phyloP scores from a whole-genome alignment of 2,329 filamentous ascomycete genomes.

The Madurella fahalii region DNA sequence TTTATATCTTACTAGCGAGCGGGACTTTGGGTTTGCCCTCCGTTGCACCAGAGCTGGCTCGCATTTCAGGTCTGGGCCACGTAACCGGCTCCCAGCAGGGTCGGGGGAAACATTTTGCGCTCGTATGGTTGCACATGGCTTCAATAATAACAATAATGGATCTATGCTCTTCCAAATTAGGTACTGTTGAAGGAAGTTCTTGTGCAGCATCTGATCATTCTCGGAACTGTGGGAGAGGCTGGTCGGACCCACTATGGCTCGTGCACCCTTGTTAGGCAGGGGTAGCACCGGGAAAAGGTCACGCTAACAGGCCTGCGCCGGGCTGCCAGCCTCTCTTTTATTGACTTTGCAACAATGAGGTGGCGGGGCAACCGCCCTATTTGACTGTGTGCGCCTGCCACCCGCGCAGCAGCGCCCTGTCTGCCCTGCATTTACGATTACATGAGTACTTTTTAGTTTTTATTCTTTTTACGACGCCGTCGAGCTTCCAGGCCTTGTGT shows the following conservation, averaged over 20 bases:
- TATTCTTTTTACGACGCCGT: background rate
- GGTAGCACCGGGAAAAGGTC: conserved; percentile 2
- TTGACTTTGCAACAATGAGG: conserved; percentile 25
- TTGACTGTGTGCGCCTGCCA: conserved; percentile 18
- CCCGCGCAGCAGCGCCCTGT: conserved; percentile 1
- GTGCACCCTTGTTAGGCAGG: conserved; percentile 14
- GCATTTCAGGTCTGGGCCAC: too few relatives aligned
- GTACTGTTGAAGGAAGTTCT: too few relatives aligned
- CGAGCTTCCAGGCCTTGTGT: background rate
- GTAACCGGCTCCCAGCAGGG: too few relatives aligned
- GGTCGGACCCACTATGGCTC: conserved; percentile 10
- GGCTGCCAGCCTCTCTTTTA: conserved; percentile 28
- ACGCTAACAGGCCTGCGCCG: conserved; percentile 4
- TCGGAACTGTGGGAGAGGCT: conserved; percentile 3
- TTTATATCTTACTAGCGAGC: background rate
- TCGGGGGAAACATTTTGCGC: too few relatives aligned
- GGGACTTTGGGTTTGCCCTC: background rate
- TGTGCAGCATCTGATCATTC: too few relatives aligned
- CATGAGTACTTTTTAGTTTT: background rate
- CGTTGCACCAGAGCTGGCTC: too few relatives aligned
- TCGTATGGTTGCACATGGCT: too few relatives aligned
- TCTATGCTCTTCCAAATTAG: too few relatives aligned
- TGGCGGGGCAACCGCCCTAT: conserved; percentile 32
- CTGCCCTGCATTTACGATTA: conserved; percentile 4
- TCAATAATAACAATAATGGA: too few relatives aligned